Percentiles rank a stretch among this genome's conserved stretches.
phyloP scores from a whole-genome alignment of 306 rosid genomes.

The Citrullus amarus region DNA sequence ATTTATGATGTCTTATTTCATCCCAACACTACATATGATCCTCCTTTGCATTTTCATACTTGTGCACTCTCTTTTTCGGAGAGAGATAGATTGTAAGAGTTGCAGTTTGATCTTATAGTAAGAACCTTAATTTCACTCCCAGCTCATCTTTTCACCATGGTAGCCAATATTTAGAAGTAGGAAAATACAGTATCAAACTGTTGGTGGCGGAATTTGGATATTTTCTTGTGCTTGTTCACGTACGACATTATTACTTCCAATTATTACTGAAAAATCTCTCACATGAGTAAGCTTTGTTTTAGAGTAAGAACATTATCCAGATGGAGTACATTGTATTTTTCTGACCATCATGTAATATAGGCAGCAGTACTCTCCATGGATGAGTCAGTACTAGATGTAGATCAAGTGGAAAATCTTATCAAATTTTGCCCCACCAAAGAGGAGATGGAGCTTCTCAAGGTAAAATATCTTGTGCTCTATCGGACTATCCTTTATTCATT shows the following conservation, averaged over 20 bases:
- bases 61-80: neutral
- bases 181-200: neutral
- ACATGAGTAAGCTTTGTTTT: neutral
- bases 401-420: conserved; percentile 91
- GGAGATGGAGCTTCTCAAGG: conserved; percentile 98
- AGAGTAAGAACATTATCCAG: neutral
- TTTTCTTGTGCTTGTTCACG: neutral
- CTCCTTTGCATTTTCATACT: neutral
- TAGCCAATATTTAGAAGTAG: conserved; percentile 1
- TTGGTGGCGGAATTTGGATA: neutral
- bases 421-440: conserved; percentile 97
- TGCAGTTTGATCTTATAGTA: neutral
- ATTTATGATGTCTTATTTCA: neutral
- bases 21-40: neutral
- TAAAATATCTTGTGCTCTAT: conserved; percentile 16
- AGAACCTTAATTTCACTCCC: neutral
- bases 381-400: conserved; percentile 81
- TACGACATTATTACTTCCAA: neutral
- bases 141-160: neutral
- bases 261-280: neutral
- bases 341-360: conserved; percentile 33
- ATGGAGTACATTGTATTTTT: neutral
- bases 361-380: conserved; percentile 91
- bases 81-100: neutral
- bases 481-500: neutral